A percentile compares a stretch with the other conserved stretches of the same genome.
phyloP scores from a whole-genome alignment of 495 filamentous ascomycete genomes.

The Trichoderma parareesei region DNA sequence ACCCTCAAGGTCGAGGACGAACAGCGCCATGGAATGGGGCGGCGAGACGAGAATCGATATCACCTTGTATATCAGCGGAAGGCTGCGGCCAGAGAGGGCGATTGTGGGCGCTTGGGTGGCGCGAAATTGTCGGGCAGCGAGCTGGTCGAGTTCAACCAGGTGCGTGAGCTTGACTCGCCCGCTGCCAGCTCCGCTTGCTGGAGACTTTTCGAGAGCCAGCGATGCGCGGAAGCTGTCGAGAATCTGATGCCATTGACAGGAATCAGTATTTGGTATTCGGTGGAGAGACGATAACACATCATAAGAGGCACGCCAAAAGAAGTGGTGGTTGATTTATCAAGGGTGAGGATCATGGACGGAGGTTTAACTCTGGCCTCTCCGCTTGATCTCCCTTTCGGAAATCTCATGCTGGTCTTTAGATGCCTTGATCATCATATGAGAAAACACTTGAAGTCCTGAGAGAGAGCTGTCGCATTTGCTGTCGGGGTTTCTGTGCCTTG shows the following conservation, averaged over 20 bases:
- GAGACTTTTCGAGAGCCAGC: slow-evolving; percentile 13
- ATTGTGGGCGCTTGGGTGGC: slow-evolving; percentile 28
- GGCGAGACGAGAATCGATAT: slow-evolving; percentile 50
- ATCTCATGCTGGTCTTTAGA: too few species aligned
- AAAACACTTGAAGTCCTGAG: too few species aligned
- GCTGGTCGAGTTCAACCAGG: slow-evolving; percentile 32
- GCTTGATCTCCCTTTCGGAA: too few species aligned
- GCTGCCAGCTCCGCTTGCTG: slow-evolving; percentile 18
- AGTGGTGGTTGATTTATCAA: neutral
- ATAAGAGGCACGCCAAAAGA: neutral
- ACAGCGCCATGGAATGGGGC: slow-evolving; percentile 46
- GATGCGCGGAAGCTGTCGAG: slow-evolving; percentile 37
- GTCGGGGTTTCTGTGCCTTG: neutral
- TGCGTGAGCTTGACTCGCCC: slow-evolving; percentile 25
- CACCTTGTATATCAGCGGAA: slow-evolving; percentile 61
- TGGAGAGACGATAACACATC: too few species aligned
- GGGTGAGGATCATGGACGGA: neutral
- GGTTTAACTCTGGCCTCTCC: too few species aligned
- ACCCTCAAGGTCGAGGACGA: slow-evolving; percentile 62
- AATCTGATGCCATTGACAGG: slow-evolving; percentile 22
- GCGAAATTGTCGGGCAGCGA: slow-evolving; percentile 31
- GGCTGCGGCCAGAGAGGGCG: slow-evolving; percentile 43
- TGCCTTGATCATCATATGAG: too few species aligned
- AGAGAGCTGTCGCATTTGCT: too few species aligned
- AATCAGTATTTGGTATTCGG: neutral